phyloP scores from a whole-genome alignment of 495 filamentous ascomycete genomes.

The Friedmanniomyces simplex region DNA sequence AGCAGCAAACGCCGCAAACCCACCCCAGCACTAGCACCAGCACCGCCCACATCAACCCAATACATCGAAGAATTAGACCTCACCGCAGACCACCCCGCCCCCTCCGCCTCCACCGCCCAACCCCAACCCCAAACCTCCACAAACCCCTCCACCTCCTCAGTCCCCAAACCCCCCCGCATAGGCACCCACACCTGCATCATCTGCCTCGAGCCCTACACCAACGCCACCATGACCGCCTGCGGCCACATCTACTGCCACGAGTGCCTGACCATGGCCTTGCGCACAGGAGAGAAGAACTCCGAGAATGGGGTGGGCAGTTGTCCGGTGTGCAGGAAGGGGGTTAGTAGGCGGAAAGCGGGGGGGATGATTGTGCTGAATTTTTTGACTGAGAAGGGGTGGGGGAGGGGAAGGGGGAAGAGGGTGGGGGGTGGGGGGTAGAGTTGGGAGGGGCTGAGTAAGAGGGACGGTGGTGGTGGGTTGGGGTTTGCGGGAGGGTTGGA shows the following conservation, averaged over 20 bases:
- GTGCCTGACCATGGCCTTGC: slow-evolving; percentile 66
- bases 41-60: not conserved
- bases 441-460: not conserved
- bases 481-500: no score
- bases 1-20: not conserved
- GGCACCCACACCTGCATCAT: slow-evolving; percentile 63
- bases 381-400: slow-evolving; percentile 25
- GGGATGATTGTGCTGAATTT: slow-evolving; percentile 27
- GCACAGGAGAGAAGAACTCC: slow-evolving; percentile 43
- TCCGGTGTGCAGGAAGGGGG: slow-evolving; percentile 29
- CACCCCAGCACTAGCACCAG: not conserved
- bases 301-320: slow-evolving; percentile 26
- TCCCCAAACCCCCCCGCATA: slow-evolving; percentile 43
- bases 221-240: slow-evolving; percentile 70
- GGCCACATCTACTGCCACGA: slow-evolving; percentile 80
- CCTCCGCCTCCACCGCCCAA: slow-evolving; percentile 41
- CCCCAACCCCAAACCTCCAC: not conserved
- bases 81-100: slow-evolving; percentile 37
- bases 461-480: not conserved
- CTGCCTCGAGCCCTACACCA: slow-evolving; percentile 68
- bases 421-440: not conserved
- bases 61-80: slow-evolving; percentile 51
- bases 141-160: slow-evolving; percentile 30
- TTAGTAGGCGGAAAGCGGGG: slow-evolving; percentile 11
- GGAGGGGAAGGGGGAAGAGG: slow-evolving; percentile 7